Percentiles rank a stretch among this genome's conserved stretches.
These are phyloP conservation scores for Echites panduratus DNA, from an alignment of 257 asterid species.

Conservation along the genomic window DNA sequence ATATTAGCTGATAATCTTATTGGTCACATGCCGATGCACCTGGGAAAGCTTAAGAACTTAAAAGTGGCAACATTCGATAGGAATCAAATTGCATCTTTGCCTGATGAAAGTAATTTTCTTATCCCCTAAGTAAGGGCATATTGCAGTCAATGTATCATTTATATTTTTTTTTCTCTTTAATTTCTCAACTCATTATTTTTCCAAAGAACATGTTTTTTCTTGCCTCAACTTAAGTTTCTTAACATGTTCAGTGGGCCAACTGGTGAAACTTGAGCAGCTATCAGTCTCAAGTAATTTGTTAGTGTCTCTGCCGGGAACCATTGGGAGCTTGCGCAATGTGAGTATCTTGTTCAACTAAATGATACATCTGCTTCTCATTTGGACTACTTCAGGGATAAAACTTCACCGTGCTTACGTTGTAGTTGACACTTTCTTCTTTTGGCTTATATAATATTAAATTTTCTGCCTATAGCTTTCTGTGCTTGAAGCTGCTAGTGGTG, in stretches of 20 bases:
- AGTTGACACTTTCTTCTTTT: neutral
- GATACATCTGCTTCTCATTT: neutral
- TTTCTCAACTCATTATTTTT: neutral
- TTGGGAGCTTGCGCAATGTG: slow-evolving; percentile 99
- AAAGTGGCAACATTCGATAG: slow-evolving; percentile 81
- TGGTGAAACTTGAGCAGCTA: slow-evolving; percentile 88
- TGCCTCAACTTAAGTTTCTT: slow-evolving; percentile 7
- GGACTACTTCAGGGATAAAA: neutral
- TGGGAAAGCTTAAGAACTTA: slow-evolving; percentile 85
- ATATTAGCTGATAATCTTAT: slow-evolving; percentile 77
- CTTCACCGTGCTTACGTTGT: neutral
- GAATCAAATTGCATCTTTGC: slow-evolving; percentile 68
- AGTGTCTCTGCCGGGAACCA: slow-evolving; percentile 69
- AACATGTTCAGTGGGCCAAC: slow-evolving; percentile 76
- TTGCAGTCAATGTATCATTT: slow-evolving; percentile 11
- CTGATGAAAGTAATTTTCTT: slow-evolving; percentile 77
- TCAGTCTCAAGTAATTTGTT: slow-evolving; percentile 68
- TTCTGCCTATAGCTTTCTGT: neutral
- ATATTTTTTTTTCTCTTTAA: neutral
- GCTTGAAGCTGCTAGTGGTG: neutral
- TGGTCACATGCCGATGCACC: slow-evolving; percentile 70
- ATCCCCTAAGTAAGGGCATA: slow-evolving; percentile 10
- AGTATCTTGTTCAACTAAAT: slow-evolving; percentile 25
- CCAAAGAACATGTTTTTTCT: neutral
- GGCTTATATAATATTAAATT: neutral